phyloP scores from a whole-genome alignment of 768 basidiomycete species.

The Mycena polygramma region DNA sequence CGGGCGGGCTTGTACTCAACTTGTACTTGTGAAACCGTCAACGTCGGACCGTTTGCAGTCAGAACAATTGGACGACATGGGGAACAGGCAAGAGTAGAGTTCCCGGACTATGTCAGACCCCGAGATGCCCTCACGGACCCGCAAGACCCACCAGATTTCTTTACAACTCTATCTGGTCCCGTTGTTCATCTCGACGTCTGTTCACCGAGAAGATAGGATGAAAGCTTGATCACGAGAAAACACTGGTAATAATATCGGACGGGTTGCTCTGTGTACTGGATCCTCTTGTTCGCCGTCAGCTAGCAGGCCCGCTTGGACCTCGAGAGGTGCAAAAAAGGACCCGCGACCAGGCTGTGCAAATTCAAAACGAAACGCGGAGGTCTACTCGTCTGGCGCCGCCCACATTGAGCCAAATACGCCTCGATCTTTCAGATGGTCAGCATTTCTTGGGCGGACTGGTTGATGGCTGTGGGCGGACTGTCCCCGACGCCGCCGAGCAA shows the following conservation, averaged over 20 bases:
- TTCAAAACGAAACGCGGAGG: background rate
- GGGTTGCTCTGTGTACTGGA: too few species aligned
- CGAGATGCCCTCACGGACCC: too few species aligned
- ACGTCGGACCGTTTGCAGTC: background rate
- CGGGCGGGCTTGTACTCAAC: background rate
- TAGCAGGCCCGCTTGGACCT: too few species aligned
- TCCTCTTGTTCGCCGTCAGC: too few species aligned
- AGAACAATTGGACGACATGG: background rate
- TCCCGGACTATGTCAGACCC: background rate
- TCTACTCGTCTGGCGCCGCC: background rate
- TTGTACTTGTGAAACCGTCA: background rate
- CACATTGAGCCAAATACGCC: background rate
- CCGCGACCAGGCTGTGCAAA: background rate
- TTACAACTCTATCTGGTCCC: too few species aligned
- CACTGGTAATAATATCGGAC: too few species aligned
- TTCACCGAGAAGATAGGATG: too few species aligned
- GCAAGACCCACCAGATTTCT: too few species aligned
- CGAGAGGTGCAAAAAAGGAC: too few species aligned
- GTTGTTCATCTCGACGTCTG: too few species aligned
- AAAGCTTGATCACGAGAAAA: too few species aligned
- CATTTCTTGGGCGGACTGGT: background rate
- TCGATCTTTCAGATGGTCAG: background rate
- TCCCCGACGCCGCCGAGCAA: background rate
- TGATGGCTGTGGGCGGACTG: background rate
- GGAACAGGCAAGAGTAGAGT: background rate